Evolutionary conservation across 1,284 basidiomycete genomes (phyloP), one percentile per base, ranked within the genome.

Genomic region (Singerocomus inundabilis): DNA sequence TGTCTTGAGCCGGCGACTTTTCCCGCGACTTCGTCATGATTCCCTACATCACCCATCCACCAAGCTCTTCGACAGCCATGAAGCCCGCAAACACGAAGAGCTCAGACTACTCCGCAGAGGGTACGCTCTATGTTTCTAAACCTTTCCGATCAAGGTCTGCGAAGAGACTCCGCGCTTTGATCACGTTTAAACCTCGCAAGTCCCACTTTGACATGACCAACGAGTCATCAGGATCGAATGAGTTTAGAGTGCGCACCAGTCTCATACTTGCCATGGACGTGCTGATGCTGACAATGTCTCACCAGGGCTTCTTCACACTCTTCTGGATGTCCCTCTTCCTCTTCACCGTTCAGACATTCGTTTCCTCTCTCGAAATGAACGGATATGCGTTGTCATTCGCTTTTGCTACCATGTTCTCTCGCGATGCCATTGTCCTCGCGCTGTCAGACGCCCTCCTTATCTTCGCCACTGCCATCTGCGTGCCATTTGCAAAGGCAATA

Each of bases 261-360:
- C 40, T n/a, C 29, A n/a, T 28, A 12, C 32, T 12, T 6, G 13
- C 5, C 31, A 4, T 16, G 24, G 24, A 41, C 16, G 1, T 37
- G 37, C 4, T 39, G 16, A 11, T 35, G 29, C 38, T 59, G n/a
- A 61, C 43, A 41, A 29, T 40, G 13, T 39, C n/a, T 29, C 28
- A 0, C 8, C 60, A 88, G 84, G 94, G 94, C 1, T 97, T 97
- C 77, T 97, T 93, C 70, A 82, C 88, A 2, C 79, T 98, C 46
- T 97, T 97, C 72, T 97, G 94, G 84, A 81, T 86, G 63, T 91
- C 87, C 21, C 80, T 92, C 59, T 93, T 90, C 59, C 77, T 96
- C 42, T 85, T 91, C 58, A 82, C 85, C 21, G 64, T 93, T 30
- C 77, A 85, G 57, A 91, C 88, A 1, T 91, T 91, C 61, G 73